Evolutionary conservation across 352 stramenopile species (phyloP), one percentile per base, ranked within the genome.

Genomic region (Halophytophthora batemanensis): DNA sequence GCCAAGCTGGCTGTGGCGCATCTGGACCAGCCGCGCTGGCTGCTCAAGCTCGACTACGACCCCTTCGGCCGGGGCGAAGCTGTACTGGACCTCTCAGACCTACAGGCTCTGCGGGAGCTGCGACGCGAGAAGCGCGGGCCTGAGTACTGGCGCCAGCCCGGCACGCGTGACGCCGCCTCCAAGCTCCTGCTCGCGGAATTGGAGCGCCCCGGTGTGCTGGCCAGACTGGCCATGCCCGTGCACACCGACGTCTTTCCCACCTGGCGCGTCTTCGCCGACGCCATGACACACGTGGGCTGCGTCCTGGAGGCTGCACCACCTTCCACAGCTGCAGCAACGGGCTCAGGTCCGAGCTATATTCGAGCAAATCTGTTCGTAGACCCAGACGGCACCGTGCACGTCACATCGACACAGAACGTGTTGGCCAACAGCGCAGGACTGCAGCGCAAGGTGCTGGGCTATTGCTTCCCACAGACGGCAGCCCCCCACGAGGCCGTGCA

Each of bases 1-100:
- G 74, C 86, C 21, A 95, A 96, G 56, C 78, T 97, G 36, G 86
- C 91, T 37, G 72, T 92, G 18, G 61, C 81, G 34, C 82, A 97
- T 54, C 55, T 96, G 22, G 80, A 96, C 21, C 61, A 95, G 29
- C 64, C 65, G 36, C 57, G 58, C 15, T 96, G 87, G 89, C 36
- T 90, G 15, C 64, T 97, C 39, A 86, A 85, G 57, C 56, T 96
- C 4, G 88, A 97, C 50, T 74, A 82, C 34, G 86, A 95, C 22
- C 74, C 82, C 36, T 70, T 86, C 18, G 77, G 69, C 36, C 72
- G 71, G 7, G 82, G 84, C 28, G 68, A 77, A 15, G 78, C 78
- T 2, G 19, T 83, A 2, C 36, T 97, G 19, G 86, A 96, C 45
- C 62, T 88, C 15, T 76, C 76, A 21, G 57, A 54, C 10, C 68